Conservation (phyloP, 768 basidiomycete species). For the Termitomyces sp. region DNA sequence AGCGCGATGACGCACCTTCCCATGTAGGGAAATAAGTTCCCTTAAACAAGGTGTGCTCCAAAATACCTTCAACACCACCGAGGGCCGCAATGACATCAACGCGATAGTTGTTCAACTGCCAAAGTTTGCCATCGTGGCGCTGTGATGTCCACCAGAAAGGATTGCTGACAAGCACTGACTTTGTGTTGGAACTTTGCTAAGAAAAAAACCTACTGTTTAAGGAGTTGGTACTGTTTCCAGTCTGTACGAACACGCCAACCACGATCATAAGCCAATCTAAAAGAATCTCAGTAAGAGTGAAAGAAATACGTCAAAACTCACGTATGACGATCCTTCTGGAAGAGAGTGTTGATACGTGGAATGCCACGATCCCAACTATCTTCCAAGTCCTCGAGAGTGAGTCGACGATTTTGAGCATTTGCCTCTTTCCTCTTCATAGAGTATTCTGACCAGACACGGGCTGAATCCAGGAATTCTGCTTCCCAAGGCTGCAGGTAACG, state of each 20-base stretch:
- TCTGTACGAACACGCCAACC: slow-evolving; percentile 98
- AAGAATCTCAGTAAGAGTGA: slow-evolving; percentile 31
- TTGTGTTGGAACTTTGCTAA: background rate
- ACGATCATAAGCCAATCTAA: slow-evolving; percentile 85
- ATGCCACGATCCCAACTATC: slow-evolving; percentile 99
- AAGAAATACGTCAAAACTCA: slow-evolving; percentile 29
- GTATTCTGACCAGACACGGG: slow-evolving; percentile 99
- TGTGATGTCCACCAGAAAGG: slow-evolving; percentile 99
- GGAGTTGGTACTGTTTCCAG: slow-evolving; percentile 95
- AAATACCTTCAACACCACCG: slow-evolving; percentile 93
- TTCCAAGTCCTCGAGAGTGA: slow-evolving; percentile 96
- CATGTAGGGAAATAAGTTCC: slow-evolving; percentile 97
- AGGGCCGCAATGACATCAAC: slow-evolving; percentile 98
- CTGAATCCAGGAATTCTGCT: slow-evolving; percentile 95
- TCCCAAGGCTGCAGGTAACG: slow-evolving; percentile 98
- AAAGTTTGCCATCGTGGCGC: slow-evolving; percentile 92
- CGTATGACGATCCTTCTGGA: slow-evolving; percentile 98
- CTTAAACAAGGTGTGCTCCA: slow-evolving; percentile 97
- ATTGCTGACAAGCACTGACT: slow-evolving; percentile 48
- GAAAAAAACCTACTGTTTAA: slow-evolving; percentile 68
- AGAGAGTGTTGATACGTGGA: slow-evolving; percentile 96
- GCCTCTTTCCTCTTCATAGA: slow-evolving; percentile 99
- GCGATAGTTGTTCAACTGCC: slow-evolving; percentile 98
- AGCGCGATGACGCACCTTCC: slow-evolving; percentile 58
- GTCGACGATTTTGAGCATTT: slow-evolving; percentile 95